Percentiles rank a stretch among this genome's conserved stretches.
Evolutionary conservation across 768 basidiomycete genomes (phyloP).

Genomic region (Boletus patriciae): DNA sequence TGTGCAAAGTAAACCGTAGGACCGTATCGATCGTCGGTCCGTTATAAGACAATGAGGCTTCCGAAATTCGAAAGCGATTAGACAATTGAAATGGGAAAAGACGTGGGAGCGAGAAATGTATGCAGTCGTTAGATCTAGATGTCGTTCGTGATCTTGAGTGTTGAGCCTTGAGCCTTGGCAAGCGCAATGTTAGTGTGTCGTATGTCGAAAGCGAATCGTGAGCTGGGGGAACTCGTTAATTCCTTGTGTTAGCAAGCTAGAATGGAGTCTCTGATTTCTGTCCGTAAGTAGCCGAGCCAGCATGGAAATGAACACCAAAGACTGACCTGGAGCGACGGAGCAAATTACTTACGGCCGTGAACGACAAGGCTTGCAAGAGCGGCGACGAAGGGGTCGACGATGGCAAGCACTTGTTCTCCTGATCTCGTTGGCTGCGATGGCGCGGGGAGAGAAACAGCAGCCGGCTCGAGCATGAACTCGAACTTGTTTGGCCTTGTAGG

Average conservation of each 20-base stretch:
- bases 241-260: constrained; percentile 22
- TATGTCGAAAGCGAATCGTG: constrained; percentile 22
- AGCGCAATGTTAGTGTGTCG: constrained; percentile 16
- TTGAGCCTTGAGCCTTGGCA: constrained; percentile 15
- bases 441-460: constrained; percentile 19
- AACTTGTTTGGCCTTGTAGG: constrained; percentile 37
- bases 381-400: constrained; percentile 20
- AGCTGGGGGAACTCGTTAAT: constrained; percentile 26
- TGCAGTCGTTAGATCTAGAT: constrained; percentile 26
- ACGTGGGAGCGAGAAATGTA: neutral
- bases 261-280: constrained; percentile 10
- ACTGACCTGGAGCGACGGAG: constrained; percentile 27
- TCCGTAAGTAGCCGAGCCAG: neutral
- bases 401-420: constrained; percentile 21
- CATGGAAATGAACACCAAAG: neutral
- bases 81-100: neutral
- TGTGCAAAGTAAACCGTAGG: constrained; percentile 18
- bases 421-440: constrained; percentile 19
- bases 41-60: constrained; percentile 25
- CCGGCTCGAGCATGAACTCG: constrained; percentile 23
- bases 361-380: constrained; percentile 20
- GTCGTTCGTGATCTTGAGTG: constrained; percentile 24
- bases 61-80: constrained; percentile 19
- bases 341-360: constrained; percentile 28
- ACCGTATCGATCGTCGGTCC: constrained; percentile 23